Evolutionary conservation across 768 basidiomycete genomes (phyloP).

Genomic region (Sutorius australiensis): DNA sequence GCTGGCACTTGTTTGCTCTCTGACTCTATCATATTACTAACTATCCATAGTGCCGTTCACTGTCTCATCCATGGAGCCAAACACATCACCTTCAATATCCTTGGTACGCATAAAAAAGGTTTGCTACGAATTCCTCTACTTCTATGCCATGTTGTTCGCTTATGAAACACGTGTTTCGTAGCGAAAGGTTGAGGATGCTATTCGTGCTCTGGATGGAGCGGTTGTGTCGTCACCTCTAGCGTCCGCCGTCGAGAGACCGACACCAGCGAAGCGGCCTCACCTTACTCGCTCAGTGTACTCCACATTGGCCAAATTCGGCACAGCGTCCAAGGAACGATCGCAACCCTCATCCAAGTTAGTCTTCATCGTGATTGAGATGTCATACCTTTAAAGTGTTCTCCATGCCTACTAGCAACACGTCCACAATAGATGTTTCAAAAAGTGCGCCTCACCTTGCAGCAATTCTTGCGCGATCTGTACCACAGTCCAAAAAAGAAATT

Average conservation of each 20-base stretch:
- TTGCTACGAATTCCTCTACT: background rate
- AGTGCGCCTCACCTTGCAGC: constrained; percentile 67
- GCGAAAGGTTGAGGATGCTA: constrained; percentile 82
- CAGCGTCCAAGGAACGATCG: constrained; percentile 48
- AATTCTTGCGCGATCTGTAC: constrained; percentile 64
- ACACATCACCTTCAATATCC: constrained; percentile 12
- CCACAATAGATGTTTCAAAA: constrained; percentile 41
- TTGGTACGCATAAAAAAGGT: constrained; percentile 45
- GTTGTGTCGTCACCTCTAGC: constrained; percentile 38
- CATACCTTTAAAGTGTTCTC: constrained; percentile 1
- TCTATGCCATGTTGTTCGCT: background rate
- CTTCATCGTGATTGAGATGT: background rate
- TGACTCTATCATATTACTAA: too few relatives aligned
- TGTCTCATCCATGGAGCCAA: constrained; percentile 12
- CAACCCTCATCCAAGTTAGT: constrained; percentile 29
- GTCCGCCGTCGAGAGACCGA: constrained; percentile 29
- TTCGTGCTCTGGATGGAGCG: constrained; percentile 65
- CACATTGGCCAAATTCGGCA: constrained; percentile 74
- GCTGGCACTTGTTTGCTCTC: too few relatives aligned
- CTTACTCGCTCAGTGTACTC: constrained; percentile 67
- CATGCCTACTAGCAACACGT: constrained; percentile 1
- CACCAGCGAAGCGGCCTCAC: constrained; percentile 51
- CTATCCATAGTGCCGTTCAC: background rate
- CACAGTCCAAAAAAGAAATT: constrained; percentile 48
- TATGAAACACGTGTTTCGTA: constrained; percentile 23